Conservation (phyloP, 345 rosid species). For the Populus deltoides region DNA sequence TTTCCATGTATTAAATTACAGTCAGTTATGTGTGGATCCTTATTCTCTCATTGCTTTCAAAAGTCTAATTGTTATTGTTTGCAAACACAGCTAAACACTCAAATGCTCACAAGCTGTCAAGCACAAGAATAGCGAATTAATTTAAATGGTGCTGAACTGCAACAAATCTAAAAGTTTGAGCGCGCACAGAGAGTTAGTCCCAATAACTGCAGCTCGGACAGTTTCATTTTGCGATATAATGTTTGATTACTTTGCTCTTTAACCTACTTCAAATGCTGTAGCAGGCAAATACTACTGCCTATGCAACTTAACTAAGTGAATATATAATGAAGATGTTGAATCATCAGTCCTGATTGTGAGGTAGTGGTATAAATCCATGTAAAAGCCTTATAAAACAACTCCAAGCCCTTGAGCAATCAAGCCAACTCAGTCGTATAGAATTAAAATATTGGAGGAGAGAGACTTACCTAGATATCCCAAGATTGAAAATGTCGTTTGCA, state of each 20-base stretch:
- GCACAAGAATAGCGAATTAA: background rate
- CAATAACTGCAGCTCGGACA: background rate
- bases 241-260: too few relatives aligned
- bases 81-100: background rate
- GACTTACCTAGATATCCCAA: conserved; percentile 64
- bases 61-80: background rate
- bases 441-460: background rate
- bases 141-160: background rate
- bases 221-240: background rate
- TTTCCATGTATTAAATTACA: background rate
- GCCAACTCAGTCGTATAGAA: background rate
- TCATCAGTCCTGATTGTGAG: background rate
- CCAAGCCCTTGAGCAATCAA: background rate
- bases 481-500: conserved; percentile 71
- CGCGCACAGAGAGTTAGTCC: background rate
- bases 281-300: too few relatives aligned
- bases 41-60: too few relatives aligned
- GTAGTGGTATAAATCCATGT: background rate
- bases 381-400: background rate
- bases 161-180: background rate
- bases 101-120: background rate
- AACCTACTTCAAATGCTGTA: too few relatives aligned
- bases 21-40: background rate
- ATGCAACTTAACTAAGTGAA: too few relatives aligned
- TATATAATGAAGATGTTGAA: background rate